Conservation (phyloP, 495 filamentous ascomycete species). For the Xylaria castorea region DNA sequence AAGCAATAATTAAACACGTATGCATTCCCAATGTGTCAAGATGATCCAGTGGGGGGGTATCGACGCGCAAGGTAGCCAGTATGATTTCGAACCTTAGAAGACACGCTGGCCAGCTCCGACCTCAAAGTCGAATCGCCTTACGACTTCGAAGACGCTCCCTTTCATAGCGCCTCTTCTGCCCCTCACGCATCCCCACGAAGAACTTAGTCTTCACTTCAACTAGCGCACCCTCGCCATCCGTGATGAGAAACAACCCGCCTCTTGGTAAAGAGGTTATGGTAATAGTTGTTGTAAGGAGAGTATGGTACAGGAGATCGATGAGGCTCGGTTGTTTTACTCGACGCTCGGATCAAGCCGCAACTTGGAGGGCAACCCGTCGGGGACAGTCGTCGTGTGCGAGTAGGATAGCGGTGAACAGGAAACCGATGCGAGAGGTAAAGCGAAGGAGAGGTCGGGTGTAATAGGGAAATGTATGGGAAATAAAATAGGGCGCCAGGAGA, state of each 20-base stretch:
- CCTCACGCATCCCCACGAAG: not conserved
- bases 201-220: not conserved
- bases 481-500: conserved; percentile 1
- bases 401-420: not conserved
- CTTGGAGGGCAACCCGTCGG: not conserved
- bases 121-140: not conserved
- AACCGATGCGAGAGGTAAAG: not conserved
- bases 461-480: not conserved
- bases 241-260: not conserved
- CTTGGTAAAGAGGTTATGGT: not conserved
- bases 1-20: not conserved
- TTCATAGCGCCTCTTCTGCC: not conserved
- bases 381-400: conserved; percentile 6
- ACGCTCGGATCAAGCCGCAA: not conserved
- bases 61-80: not conserved
- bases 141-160: not conserved
- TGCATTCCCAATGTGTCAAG: not conserved
- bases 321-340: not conserved
- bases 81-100: not conserved
- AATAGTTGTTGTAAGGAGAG: not conserved
- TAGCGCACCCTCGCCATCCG: not conserved
- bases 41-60: not conserved
- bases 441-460: not conserved
- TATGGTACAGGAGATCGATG: not conserved
- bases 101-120: not conserved